Evolutionary conservation across 306 rosid genomes (phyloP).

Genomic region (Medicago ruthenica): DNA sequence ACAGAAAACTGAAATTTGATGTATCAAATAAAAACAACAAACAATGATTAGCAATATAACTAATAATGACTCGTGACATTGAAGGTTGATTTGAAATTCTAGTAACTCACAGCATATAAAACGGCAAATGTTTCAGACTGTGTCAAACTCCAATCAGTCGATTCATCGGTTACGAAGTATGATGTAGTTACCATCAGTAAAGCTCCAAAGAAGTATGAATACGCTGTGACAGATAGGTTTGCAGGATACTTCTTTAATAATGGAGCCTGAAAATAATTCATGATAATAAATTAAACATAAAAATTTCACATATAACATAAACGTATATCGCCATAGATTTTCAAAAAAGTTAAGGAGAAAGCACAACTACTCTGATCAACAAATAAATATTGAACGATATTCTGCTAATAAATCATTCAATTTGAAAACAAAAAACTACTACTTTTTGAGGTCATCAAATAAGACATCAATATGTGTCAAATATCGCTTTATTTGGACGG

Average conservation of each 20-base stretch:
- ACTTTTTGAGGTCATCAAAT: slow-evolving; percentile 27
- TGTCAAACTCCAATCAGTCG: slow-evolving; percentile 87
- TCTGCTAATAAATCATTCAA: slow-evolving; percentile 19
- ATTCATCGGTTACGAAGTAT: slow-evolving; percentile 65
- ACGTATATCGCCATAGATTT: slow-evolving; percentile 9
- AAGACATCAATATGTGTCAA: background rate
- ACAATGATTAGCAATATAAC: slow-evolving; percentile 30
- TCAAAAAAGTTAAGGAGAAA: slow-evolving; percentile 18
- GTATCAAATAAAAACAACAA: slow-evolving; percentile 22
- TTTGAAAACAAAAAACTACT: background rate
- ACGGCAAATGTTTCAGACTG: slow-evolving; percentile 80
- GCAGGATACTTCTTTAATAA: slow-evolving; percentile 87
- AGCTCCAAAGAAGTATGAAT: slow-evolving; percentile 87
- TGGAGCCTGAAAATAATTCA: slow-evolving; percentile 78
- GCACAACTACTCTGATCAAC: slow-evolving; percentile 17
- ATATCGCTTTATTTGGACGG: background rate
- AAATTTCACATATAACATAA: slow-evolving; percentile 34
- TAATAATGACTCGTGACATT: slow-evolving; percentile 2
- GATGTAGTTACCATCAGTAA: slow-evolving; percentile 82
- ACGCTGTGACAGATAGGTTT: slow-evolving; percentile 85
- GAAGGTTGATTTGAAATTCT: slow-evolving; percentile 30
- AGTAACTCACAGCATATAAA: slow-evolving; percentile 81
- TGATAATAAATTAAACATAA: slow-evolving; percentile 19
- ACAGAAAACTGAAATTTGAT: slow-evolving; percentile 19
- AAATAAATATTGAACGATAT: slow-evolving; percentile 24